Base-by-base conservation (phyloP, 1,284 basidiomycete genomes). In the Leccinum ponderosum region DNA sequence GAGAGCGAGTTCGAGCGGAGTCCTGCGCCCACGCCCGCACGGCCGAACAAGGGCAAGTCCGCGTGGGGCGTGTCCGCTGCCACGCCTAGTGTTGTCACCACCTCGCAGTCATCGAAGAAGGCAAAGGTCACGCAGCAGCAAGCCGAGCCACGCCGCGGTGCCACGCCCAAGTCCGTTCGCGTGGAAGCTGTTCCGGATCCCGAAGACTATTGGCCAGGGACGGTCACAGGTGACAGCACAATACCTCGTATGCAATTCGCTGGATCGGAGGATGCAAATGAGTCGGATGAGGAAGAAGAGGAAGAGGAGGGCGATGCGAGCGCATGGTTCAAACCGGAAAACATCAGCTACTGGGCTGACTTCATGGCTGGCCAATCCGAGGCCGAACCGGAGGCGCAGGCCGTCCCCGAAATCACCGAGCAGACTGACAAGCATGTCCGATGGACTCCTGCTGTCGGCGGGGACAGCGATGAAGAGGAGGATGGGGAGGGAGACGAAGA, bases 401-500 rank as follows among this genome's bases (percentile, higher is more conserved):
- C 14, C 29, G 55, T 57, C 14, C 42, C 62, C n/a, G 63, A 62
- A 12, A 29, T 44, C 25, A 56, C 60, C n/a, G 62, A 61, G 39
- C 64, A 62, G 44, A 57, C 61, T 25, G 66, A 62, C 17, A 72
- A 73, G 56, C 77, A 78, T 12, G 75, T 64, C 4, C 64, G 68
- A 52, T 78, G 78, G 77, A 78, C 69, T 33, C 77, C 78, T 1
- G 66, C 65, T 12, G 58, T 61, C 20, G 22, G 25, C 15, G 61
- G 50, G 27, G 67, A 68, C 35, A 69, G 63, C 33, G 71, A 70
- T 0, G 71, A 70, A 2, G 73, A 73, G 2, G 72, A 61, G 0
- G 66, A 56, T 9, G 69, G 53, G 6, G 70, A 35, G 1, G 58
- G 11, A 8, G 71, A 64, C 14, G 61, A 62, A 2, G 55, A 50